A percentile compares a stretch with the other conserved stretches of the same genome.
Evolutionary conservation across 2,329 filamentous ascomycete genomes (phyloP).

Genomic region (Hirsutella minnesotensis): DNA sequence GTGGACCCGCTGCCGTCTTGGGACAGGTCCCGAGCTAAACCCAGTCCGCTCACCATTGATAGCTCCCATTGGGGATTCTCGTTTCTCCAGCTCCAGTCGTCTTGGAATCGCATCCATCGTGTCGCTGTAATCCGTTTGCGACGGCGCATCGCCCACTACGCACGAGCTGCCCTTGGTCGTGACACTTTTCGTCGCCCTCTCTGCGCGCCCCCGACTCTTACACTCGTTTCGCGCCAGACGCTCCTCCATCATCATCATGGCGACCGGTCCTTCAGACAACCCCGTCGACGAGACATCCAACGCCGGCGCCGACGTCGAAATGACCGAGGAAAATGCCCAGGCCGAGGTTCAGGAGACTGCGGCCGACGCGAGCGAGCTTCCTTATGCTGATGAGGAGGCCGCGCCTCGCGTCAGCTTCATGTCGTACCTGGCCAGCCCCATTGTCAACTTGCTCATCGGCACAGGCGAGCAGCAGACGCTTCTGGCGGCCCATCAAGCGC

Average conservation of each 20-base stretch:
- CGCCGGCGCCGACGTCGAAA: conserved; percentile 25
- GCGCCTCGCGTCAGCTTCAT: conserved; percentile 33
- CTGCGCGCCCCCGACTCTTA: not conserved
- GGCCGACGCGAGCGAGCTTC: conserved; percentile 20
- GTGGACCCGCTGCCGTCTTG: no score
- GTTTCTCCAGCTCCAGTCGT: no score
- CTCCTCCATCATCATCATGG: not conserved
- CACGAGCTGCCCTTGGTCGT: not conserved
- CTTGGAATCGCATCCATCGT: no score
- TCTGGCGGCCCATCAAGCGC: conserved; percentile 67
- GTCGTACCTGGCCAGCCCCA: conserved; percentile 54
- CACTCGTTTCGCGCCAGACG: not conserved
- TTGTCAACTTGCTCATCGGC: conserved; percentile 58
- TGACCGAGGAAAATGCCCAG: conserved; percentile 19
- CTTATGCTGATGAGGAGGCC: conserved; percentile 23
- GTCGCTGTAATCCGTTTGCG: not conserved
- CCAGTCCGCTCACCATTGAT: no score
- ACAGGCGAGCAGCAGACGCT: conserved; percentile 43
- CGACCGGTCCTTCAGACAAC: conserved; percentile 8
- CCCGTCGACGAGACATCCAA: conserved; percentile 9
- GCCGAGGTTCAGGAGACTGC: conserved; percentile 16
- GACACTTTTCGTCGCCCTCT: not conserved
- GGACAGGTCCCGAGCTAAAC: no score
- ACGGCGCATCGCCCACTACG: not conserved
- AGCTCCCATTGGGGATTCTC: no score